Evolutionary conservation across 2,329 filamentous ascomycete species (phyloP).

Genomic region (Fusarium ramigenum): DNA sequence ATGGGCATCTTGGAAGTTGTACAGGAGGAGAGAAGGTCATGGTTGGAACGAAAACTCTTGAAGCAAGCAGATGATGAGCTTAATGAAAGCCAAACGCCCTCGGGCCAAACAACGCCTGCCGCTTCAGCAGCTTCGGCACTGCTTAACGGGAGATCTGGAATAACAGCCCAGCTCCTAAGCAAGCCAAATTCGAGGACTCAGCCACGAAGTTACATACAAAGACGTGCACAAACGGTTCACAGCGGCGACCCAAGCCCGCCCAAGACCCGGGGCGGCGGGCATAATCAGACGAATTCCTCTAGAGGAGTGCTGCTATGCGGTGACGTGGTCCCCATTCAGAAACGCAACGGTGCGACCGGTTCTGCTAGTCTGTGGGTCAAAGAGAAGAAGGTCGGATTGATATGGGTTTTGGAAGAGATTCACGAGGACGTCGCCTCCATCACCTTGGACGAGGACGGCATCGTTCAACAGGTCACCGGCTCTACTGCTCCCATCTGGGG

Average conservation of each 20-base stretch:
- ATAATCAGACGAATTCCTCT: constrained; percentile 79
- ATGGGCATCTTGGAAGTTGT: constrained; percentile 96
- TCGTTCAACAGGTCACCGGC: constrained; percentile 75
- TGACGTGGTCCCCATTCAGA: constrained; percentile 97
- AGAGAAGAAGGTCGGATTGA: constrained; percentile 91
- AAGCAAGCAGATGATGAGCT: constrained; percentile 55
- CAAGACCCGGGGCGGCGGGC: constrained; percentile 62
- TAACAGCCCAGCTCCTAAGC: constrained; percentile 87
- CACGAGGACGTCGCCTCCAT: constrained; percentile 89
- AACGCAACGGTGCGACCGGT: constrained; percentile 89
- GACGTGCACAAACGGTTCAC: constrained; percentile 72
- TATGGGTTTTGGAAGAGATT: constrained; percentile 98
- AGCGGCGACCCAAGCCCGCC: constrained; percentile 64
- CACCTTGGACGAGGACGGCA: constrained; percentile 79
- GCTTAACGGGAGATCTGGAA: constrained; percentile 76
- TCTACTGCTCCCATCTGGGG: constrained; percentile 90
- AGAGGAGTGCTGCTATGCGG: constrained; percentile 92
- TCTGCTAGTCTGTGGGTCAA: constrained; percentile 98
- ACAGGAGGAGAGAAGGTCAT: constrained; percentile 85
- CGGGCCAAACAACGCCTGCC: constrained; percentile 49
- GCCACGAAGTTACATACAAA: constrained; percentile 61
- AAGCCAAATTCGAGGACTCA: constrained; percentile 75
- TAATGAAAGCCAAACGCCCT: constrained; percentile 44
- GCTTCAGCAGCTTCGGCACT: constrained; percentile 59
- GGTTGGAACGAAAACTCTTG: constrained; percentile 87